Conservation (phyloP, 129 eudicot genomes). For the Escallonia rubra region DNA sequence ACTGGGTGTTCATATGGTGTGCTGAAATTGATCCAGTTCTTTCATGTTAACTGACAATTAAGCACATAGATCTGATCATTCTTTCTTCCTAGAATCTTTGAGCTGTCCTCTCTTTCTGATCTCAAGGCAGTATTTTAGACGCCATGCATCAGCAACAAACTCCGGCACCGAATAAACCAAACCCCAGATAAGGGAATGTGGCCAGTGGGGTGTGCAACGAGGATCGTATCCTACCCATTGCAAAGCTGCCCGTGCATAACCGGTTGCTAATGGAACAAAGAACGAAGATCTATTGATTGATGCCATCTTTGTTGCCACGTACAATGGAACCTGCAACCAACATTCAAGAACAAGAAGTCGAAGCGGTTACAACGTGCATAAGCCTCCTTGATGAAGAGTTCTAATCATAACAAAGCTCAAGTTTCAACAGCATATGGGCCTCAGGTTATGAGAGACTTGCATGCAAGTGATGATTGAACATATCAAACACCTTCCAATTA, state of each 20-base stretch:
- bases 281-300: constrained; percentile 25
- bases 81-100: constrained; percentile 64
- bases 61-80: constrained; percentile 2
- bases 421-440: background rate
- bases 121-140: constrained; percentile 45
- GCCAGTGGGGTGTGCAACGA: constrained; percentile 84
- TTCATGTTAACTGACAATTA: no score
- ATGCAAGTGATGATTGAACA: background rate
- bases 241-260: constrained; percentile 60
- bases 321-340: constrained; percentile 23
- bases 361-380: background rate
- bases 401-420: background rate
- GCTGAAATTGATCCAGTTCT: no score
- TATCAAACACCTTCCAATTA: no score
- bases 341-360: background rate
- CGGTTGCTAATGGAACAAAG: constrained; percentile 29
- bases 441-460: background rate
- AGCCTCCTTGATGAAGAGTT: background rate
- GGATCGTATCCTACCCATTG: constrained; percentile 80
- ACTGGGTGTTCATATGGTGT: no score
- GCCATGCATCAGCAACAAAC: constrained; percentile 51
- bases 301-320: constrained; percentile 39
- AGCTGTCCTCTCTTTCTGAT: constrained; percentile 71
- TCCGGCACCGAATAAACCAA: constrained; percentile 48
- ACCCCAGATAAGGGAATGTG: constrained; percentile 67